Evolutionary conservation across 306 rosid species (phyloP), one percentile per base, ranked within the genome.

Genomic region (Sphenostylis stenocarpa): DNA sequence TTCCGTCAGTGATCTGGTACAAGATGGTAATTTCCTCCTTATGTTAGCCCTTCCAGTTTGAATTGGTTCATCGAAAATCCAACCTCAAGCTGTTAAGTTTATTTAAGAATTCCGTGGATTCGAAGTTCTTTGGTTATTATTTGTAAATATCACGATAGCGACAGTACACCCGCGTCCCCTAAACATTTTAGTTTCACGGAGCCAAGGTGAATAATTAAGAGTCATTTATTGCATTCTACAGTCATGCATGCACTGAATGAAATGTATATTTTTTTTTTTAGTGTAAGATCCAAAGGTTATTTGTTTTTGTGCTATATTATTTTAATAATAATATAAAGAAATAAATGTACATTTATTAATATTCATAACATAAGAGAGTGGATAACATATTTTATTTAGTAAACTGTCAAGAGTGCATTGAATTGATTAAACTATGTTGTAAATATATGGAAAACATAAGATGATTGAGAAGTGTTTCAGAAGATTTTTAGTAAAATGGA

Each of bases 131-230:
- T 47, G 17, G 10, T 29, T 48, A 48, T 48, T 19, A 48, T 69
- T 19, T 47, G 29, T 28, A 26, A 26, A 31, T 29, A 19, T 33
- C 5, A 33, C 7, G 8, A 33, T 2, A 29, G 6, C 5, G 3
- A 11, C 12, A 7, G 67, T 33, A 13, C 56, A 1, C 14, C 13
- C 1, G 7, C 17, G 28, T 1, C 19, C 2, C 10, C 10, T 28
- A 20, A 26, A 5, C 5, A 41, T 28, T 29, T 60, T 39, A 24
- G 33, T 52, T 66, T 53, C 31, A 77, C 13, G 73, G 85, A 82
- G 64, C 76, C 79, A 70, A 69, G 62, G 68, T 49, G 52, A 72
- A 39, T 58, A 53, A 11, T 14, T 17, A 15, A 34, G 36, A 8
- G 48, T 1, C 38, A 48, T 48, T 47, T 34, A 31, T 47, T 34